Base-by-base conservation (phyloP, 75 land plant species). In the Pinus tabuliformis region DNA sequence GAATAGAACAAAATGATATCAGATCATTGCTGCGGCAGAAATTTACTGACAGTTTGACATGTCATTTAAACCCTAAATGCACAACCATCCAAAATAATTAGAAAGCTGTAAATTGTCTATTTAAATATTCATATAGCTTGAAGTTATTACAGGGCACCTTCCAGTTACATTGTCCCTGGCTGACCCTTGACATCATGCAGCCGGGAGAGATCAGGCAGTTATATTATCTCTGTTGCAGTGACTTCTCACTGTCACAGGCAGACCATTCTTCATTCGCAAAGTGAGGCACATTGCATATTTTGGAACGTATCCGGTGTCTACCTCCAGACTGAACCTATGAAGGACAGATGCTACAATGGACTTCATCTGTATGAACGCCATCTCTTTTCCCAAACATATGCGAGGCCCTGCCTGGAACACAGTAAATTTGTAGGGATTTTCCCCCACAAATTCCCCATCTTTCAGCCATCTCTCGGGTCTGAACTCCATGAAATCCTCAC, bases 231-330 rank as follows among this genome's bases (percentile, higher is more conserved):
- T 3, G 4, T 62, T 26, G 26, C 64, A 30, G 4, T 15, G 37
- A 21, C 65, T 64, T 13, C 56, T 70, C 3, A 85, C 68, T 0
- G 74, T 75, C 33, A 91, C 89, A 1, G 59, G 91, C 13, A 92
- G 80, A 0, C 95, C 93, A 8, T 78, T 72, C 70, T 84, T 84
- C 89, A 92, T 92, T 76, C 83, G 79, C 59, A 90, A 57, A 2
- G 93, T 86, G 42, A 92, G 20, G 16, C 89, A 86, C 4, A 86
- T 75, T 76, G 66, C 3, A 1, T 75, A 59, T 21, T 82, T 86
- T 11, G 94, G 90, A 6, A 74, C 77, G 57, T 88, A 83, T 2
- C 78, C 87, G 45, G 37, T 62, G 17, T 82, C 75, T 6, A 83
- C 84, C 9, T 73, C 65, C 12, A 92, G 70, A 28, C 74, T 78